Base-by-base conservation (phyloP, 1,139 yeast species). In the Suhomyces bokatorum region DNA sequence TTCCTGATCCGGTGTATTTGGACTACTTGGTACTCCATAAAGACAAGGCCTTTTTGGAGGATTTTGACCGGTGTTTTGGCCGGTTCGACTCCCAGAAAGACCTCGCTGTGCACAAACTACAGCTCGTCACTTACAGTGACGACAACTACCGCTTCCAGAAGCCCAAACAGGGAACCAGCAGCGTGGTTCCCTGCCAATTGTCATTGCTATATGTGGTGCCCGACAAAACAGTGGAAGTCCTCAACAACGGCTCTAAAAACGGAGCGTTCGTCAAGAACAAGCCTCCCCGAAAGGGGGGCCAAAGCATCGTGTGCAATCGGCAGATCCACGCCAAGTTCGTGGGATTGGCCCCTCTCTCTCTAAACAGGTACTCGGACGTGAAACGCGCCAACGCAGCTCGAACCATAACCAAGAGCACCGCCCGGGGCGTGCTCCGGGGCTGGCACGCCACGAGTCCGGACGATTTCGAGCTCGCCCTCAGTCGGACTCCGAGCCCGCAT, bases 21-120 rank as follows among this genome's bases (percentile, higher is more conserved):
- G 66, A 70, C 27, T 79, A 74, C 52, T 55, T 90, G 40, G 77
- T 88, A 0, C 55, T 87, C 0, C 84, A 85, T 0, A 53, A 59
- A 6, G 54, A 59, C 3, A 67, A 69, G 41, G 56, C 59, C 32
- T 50, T 58, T 14, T 39, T 35, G 0, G 51, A 40, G 0, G 82
- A 80, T 42, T 61, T 84, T n/a, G 50, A 62, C 1, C 65, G 95
- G 32, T 80, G 87, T 51, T 85, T 85, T 51, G 33, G 26, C 2
- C 17, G 46, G 11, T 35, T 46, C 6, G 36, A 44, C 26, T 39
- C 35, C 13, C 30, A 34, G 4, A 39, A 38, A 1, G 36, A 17
- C 9, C 2, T 26, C 2, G 22, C 33, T 1, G 45, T 39, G 0
- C 64, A 57, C 30, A 52, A 50, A 3, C 22, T 71, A 4, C 24